Evolutionary conservation across 805 yeast species (phyloP).

Genomic region (Yarrowia sp.): DNA sequence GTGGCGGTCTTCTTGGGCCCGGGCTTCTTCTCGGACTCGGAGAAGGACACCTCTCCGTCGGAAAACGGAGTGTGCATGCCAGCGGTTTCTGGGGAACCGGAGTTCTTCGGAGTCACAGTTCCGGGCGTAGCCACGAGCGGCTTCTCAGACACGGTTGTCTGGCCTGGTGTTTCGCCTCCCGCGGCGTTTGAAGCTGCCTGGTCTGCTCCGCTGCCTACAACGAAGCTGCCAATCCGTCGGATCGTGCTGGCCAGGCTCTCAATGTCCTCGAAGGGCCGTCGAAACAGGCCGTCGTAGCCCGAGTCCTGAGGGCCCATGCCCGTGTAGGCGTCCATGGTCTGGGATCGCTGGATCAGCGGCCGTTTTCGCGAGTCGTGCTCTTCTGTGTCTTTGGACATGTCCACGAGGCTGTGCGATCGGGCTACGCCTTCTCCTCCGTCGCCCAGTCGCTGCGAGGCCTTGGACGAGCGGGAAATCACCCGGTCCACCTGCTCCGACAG

Average conservation of each 20-base stretch:
- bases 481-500: conserved; percentile 35
- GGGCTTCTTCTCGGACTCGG: conserved; percentile 5
- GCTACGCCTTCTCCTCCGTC: not conserved
- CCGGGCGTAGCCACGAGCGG: conserved; percentile 5
- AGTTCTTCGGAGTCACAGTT: not conserved
- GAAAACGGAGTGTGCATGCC: conserved; percentile 1
- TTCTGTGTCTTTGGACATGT: not conserved
- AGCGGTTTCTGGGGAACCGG: not conserved
- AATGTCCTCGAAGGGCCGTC: conserved; percentile 14
- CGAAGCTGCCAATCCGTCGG: conserved; percentile 2
- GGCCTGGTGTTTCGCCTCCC: not conserved
- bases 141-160: not conserved
- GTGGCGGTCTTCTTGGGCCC: not conserved
- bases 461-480: conserved; percentile 33
- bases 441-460: conserved; percentile 25
- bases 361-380: not conserved
- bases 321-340: conserved; percentile 22
- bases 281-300: conserved; percentile 19
- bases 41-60: conserved; percentile 11
- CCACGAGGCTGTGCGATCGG: conserved; percentile 9
- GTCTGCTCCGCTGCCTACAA: conserved; percentile 5
- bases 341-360: conserved; percentile 4
- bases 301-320: conserved; percentile 16
- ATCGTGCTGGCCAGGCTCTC: conserved; percentile 23
- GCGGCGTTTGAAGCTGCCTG: not conserved